These are phyloP conservation scores for Benincasa hispida DNA, from an alignment of 306 rosid genomes.

Conservation along the genomic window DNA sequence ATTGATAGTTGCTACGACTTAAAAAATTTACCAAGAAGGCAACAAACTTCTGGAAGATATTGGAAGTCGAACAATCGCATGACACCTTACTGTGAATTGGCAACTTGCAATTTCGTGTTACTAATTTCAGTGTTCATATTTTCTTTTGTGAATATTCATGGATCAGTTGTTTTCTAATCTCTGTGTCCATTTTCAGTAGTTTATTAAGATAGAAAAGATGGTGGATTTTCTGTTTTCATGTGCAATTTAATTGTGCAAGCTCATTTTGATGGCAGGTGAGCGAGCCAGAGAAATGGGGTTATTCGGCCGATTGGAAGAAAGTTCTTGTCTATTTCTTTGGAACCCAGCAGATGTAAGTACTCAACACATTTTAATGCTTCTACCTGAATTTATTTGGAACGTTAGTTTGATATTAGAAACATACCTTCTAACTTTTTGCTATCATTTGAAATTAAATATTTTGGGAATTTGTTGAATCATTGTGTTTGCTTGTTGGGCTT, in stretches of 20 bases:
- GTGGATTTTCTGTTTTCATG: neutral
- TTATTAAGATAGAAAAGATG: neutral
- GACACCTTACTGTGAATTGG: neutral
- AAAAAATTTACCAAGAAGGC: neutral
- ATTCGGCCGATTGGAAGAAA: conserved; percentile 79
- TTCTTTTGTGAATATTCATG: neutral
- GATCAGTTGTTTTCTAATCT: neutral
- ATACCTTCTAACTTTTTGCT: neutral
- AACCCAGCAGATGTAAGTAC: conserved; percentile 91
- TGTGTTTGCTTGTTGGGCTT: neutral
- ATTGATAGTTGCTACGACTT: neutral
- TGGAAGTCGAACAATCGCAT: neutral
- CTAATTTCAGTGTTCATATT: neutral
- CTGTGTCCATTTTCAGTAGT: neutral
- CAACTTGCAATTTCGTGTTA: neutral
- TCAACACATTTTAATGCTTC: conserved; percentile 4
- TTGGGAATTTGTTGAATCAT: neutral
- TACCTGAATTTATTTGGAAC: neutral
- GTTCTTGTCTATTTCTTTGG: conserved; percentile 88
- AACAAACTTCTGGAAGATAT: neutral
- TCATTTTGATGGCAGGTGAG: conserved; percentile 61
- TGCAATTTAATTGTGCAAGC: too few relatives aligned
- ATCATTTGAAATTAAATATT: neutral
- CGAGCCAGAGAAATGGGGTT: conserved; percentile 95
- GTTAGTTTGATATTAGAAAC: neutral